phyloP scores from a whole-genome alignment of 495 filamentous ascomycete genomes.

The Penicillium longicatenatum region DNA sequence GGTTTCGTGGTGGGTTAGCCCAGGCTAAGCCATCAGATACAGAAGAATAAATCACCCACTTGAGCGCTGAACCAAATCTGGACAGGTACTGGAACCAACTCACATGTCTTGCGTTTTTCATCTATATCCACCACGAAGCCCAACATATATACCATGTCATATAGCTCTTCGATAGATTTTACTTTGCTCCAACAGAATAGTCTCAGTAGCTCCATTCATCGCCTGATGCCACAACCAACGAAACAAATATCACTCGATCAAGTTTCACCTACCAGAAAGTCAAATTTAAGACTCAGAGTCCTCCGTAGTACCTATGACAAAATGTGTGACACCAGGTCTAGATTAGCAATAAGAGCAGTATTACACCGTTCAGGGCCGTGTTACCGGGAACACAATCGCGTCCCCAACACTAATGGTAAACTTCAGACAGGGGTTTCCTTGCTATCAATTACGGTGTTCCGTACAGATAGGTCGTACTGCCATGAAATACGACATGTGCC shows the following conservation, averaged over 20 bases:
- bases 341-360: background rate
- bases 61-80: background rate
- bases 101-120: background rate
- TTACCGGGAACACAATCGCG: background rate
- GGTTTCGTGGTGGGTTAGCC: no score
- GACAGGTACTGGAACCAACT: constrained; percentile 7
- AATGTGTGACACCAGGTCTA: background rate
- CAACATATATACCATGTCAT: constrained; percentile 7
- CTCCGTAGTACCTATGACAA: background rate
- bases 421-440: background rate
- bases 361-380: background rate
- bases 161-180: constrained; percentile 12
- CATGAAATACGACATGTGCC: constrained; percentile 11
- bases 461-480: constrained; percentile 10
- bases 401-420: background rate
- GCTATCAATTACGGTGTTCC: constrained; percentile 5
- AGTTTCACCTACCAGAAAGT: background rate
- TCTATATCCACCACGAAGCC: constrained; percentile 9
- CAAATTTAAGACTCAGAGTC: background rate
- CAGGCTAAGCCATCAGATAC: no score
- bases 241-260: no score
- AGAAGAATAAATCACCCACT: no score
- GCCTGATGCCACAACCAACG: no score
- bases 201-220: no score
- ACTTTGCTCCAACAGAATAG: background rate